Conservation (phyloP, 73 alveolate genomes). For the Stentor roeselii region DNA sequence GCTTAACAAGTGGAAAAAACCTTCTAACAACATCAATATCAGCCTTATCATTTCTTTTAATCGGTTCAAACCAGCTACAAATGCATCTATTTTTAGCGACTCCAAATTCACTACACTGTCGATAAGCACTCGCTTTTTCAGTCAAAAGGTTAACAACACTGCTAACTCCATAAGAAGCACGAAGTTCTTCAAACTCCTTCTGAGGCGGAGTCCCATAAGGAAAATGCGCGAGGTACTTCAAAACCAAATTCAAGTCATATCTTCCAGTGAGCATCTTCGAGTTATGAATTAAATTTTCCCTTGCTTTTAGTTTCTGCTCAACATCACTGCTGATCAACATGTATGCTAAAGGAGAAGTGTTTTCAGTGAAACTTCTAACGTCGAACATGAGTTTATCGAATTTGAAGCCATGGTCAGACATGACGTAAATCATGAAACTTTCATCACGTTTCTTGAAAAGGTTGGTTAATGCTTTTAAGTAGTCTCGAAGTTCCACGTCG, state of each 20-base stretch:
- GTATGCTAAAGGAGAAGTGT: not conserved
- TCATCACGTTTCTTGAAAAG: not conserved
- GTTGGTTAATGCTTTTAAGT: not conserved
- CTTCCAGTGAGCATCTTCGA: not conserved
- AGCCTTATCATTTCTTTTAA: too few relatives aligned
- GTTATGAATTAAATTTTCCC: not conserved
- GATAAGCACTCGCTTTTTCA: not conserved
- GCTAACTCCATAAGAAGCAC: too few relatives aligned
- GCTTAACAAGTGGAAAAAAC: too few relatives aligned
- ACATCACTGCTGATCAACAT: not conserved
- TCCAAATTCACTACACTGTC: not conserved
- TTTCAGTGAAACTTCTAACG: not conserved
- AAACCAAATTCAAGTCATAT: not conserved
- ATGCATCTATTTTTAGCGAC: not conserved
- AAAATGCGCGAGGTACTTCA: not conserved
- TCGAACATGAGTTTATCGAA: not conserved
- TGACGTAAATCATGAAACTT: not conserved
- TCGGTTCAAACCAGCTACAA: not conserved
- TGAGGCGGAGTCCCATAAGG: not conserved
- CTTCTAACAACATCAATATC: too few relatives aligned
- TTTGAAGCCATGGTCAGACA: constrained; percentile 18
- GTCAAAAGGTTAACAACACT: not conserved
- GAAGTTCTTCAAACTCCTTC: not conserved
- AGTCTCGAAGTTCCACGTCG: not conserved
- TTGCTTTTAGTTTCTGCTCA: not conserved